A percentile compares a stretch with the other conserved stretches of the same genome.
phyloP scores from a whole-genome alignment of 192 early-diverging fungal species.

The Gaertneriomyces sp. region DNA sequence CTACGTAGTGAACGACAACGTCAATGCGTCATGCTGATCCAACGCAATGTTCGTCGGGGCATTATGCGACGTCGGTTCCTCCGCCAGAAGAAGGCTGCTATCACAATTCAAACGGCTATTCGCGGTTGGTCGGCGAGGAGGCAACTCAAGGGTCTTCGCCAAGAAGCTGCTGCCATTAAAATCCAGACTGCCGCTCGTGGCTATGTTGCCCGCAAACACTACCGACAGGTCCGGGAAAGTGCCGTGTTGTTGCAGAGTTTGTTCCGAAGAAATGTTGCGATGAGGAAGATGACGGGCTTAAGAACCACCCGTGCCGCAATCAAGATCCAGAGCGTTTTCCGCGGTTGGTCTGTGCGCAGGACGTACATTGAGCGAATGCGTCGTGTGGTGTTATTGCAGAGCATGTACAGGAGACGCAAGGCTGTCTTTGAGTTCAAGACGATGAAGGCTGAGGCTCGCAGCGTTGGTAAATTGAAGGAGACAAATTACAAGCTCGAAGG shows the following conservation, averaged over 20 bases:
- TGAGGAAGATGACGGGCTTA: conserved; percentile 46
- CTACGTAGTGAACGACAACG: conserved; percentile 79
- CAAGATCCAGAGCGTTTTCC: conserved; percentile 70
- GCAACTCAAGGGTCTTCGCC: conserved; percentile 53
- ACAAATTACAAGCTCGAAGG: conserved; percentile 89
- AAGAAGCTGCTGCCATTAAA: conserved; percentile 64
- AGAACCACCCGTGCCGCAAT: conserved; percentile 69
- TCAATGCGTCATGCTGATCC: conserved; percentile 77
- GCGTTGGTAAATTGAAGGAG: conserved; percentile 90
- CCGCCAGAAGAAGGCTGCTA: conserved; percentile 47
- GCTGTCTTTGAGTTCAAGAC: conserved; percentile 68
- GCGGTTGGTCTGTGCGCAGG: conserved; percentile 62
- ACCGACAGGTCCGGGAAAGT: conserved; percentile 30
- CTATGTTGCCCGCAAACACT: conserved; percentile 45
- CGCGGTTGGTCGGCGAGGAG: conserved; percentile 66
- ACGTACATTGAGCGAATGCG: conserved; percentile 50
- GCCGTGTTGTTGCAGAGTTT: conserved; percentile 43
- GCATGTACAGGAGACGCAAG: conserved; percentile 67
- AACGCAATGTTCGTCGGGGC: conserved; percentile 78
- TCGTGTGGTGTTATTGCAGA: conserved; percentile 75
- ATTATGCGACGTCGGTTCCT: conserved; percentile 44
- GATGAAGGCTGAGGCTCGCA: conserved; percentile 80
- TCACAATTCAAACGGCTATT: conserved; percentile 58
- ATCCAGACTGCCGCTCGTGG: conserved; percentile 77
- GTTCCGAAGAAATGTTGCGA: conserved; percentile 46